Conservation (phyloP, 2,329 filamentous ascomycete species). For the Leptoxyphium fumago region DNA sequence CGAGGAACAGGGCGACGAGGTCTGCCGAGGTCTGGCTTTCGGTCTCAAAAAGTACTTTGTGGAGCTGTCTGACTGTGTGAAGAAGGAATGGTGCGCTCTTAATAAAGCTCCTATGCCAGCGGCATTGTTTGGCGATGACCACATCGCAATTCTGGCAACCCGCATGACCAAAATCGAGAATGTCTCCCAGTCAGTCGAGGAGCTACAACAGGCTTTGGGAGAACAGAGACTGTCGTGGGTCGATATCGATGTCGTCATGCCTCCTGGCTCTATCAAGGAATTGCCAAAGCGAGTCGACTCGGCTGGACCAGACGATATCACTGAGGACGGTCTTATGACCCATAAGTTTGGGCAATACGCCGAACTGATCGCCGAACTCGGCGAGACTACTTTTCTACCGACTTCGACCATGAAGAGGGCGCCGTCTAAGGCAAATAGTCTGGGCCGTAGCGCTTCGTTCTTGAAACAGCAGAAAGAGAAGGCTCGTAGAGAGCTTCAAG, state of each 20-base stretch:
- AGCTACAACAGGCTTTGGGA: constrained; percentile 60
- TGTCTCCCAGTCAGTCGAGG: constrained; percentile 53
- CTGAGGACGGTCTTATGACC: constrained; percentile 26
- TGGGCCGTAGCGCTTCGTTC: constrained; percentile 67
- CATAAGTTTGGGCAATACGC: constrained; percentile 67
- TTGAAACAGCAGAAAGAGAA: constrained; percentile 69
- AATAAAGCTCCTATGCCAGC: constrained; percentile 40
- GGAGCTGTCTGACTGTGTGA: constrained; percentile 66
- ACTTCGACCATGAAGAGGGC: constrained; percentile 73
- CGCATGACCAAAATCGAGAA: constrained; percentile 74
- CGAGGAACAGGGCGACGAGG: constrained; percentile 89
- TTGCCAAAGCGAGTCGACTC: constrained; percentile 7
- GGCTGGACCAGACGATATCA: constrained; percentile 11
- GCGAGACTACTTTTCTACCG: constrained; percentile 72
- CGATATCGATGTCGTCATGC: constrained; percentile 76
- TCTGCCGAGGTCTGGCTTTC: constrained; percentile 81
- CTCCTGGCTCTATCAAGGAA: constrained; percentile 51
- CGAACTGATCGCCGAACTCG: constrained; percentile 61
- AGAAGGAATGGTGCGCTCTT: constrained; percentile 48
- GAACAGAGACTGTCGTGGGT: constrained; percentile 73
- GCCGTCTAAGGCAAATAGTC: constrained; percentile 68
- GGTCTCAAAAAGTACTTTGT: constrained; percentile 88
- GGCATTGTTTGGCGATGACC: constrained; percentile 73
- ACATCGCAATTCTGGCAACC: constrained; percentile 80
- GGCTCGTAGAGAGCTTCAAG: constrained; percentile 73